Conservation (phyloP, 352 stramenopile species). For the Achlya hypogyna region DNA sequence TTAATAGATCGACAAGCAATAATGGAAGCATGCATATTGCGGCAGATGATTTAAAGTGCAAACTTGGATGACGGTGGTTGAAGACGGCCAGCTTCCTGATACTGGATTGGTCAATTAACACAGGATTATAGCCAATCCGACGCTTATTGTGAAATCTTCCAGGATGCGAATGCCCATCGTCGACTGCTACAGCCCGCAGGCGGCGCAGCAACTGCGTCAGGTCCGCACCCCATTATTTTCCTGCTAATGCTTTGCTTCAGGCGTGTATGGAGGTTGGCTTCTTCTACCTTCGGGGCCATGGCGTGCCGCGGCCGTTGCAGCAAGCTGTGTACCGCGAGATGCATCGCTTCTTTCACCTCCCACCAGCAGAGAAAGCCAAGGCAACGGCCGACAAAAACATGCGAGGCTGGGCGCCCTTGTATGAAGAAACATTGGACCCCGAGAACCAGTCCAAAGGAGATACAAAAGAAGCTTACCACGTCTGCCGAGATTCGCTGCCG, state of each 20-base stretch:
- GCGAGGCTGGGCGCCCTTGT: constrained; percentile 60
- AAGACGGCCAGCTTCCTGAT: too few species aligned
- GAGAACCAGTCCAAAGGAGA: constrained; percentile 39
- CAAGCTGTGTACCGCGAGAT: constrained; percentile 48
- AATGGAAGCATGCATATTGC: too few species aligned
- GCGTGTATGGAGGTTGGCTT: constrained; percentile 55
- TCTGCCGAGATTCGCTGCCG: constrained; percentile 37
- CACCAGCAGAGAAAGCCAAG: constrained; percentile 40
- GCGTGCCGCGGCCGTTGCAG: constrained; percentile 29
- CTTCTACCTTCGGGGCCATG: constrained; percentile 60
- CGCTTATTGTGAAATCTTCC: background rate
- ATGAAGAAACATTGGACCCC: constrained; percentile 60
- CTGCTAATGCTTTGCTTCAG: constrained; percentile 1
- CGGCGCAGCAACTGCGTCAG: constrained; percentile 36
- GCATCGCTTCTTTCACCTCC: constrained; percentile 42
- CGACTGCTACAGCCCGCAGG: constrained; percentile 36
- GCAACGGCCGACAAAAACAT: constrained; percentile 62
- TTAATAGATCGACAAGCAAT: too few species aligned
- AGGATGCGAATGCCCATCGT: constrained; percentile 40
- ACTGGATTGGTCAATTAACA: background rate
- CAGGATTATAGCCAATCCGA: constrained; percentile 1
- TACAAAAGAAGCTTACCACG: constrained; percentile 71
- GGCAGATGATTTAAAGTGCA: too few species aligned
- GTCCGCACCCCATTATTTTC: background rate
- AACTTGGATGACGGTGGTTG: too few species aligned